Conservation (phyloP, 345 rosid species). For the Eutrema japonicum region DNA sequence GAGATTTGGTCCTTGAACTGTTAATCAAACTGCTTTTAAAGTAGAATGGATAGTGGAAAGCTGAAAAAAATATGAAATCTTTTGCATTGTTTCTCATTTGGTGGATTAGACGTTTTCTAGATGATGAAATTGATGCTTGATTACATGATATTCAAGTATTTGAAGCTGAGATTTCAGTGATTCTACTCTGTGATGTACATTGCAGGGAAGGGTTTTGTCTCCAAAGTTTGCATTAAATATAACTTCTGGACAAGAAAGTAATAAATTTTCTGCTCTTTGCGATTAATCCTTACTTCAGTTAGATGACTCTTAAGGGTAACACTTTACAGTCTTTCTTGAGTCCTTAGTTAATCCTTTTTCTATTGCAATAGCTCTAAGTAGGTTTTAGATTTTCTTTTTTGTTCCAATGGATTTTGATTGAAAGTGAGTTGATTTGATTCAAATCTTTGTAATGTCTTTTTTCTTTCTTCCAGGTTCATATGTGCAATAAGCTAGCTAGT, state of each 20-base stretch:
- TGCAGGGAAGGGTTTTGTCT: conserved; percentile 37
- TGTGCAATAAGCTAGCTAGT: conserved; percentile 87
- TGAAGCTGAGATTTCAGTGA: conserved; percentile 27
- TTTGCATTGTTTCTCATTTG: conserved; percentile 18
- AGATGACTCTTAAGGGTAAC: conserved; percentile 40
- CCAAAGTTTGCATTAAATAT: conserved; percentile 38
- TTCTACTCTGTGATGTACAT: conserved; percentile 35
- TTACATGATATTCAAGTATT: conserved; percentile 14
- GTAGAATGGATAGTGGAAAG: background rate
- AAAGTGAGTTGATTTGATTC: conserved; percentile 12
- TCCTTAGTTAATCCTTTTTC: conserved; percentile 11
- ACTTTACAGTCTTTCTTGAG: conserved; percentile 38
- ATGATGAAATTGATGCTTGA: background rate
- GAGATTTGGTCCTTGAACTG: conserved; percentile 17
- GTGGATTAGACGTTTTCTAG: background rate
- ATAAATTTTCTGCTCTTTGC: conserved; percentile 19
- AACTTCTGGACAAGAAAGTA: conserved; percentile 21
- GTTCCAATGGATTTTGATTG: background rate
- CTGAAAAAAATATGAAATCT: background rate
- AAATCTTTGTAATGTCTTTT: background rate
- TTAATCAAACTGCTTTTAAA: background rate
- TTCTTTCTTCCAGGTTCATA: conserved; percentile 61
- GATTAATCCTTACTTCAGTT: conserved; percentile 39
- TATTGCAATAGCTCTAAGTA: conserved; percentile 5
- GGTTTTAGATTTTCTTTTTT: background rate